A percentile compares a stretch with the other conserved stretches of the same genome.
Conservation (phyloP, 164 flowering plant genomes). For the Vitis riparia region DNA sequence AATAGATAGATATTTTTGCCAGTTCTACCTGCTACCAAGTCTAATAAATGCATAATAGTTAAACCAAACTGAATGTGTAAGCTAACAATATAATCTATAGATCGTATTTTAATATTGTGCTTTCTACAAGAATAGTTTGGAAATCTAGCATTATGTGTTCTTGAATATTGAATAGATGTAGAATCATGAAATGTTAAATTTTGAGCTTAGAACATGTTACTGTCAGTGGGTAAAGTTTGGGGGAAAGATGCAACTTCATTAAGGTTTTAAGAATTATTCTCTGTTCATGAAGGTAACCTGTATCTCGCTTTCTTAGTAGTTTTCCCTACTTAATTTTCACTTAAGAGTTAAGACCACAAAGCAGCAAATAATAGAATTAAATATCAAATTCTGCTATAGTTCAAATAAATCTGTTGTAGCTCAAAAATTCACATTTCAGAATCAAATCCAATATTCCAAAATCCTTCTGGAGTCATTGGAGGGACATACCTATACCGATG, state of each 20-base stretch:
- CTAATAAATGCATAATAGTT: no score
- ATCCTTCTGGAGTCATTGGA: conserved; percentile 95
- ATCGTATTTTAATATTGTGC: no score
- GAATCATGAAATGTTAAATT: no score
- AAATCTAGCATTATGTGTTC: no score
- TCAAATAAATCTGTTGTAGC: background rate
- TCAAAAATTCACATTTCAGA: conserved; percentile 42
- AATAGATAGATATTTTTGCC: no score
- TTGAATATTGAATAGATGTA: no score
- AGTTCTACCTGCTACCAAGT: no score
- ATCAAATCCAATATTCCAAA: conserved; percentile 99
- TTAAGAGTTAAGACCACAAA: background rate
- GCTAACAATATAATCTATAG: no score
- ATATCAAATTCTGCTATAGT: background rate
- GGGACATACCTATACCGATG: conserved; percentile 87
- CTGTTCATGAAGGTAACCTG: background rate
- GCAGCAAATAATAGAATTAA: background rate
- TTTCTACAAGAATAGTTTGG: no score
- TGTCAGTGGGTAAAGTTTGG: background rate
- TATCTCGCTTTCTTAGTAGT: background rate
- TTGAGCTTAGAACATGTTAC: no score
- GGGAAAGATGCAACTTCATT: background rate
- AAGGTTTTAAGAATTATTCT: background rate
- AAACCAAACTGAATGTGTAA: no score
- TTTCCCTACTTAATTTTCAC: background rate